Percentiles rank a stretch among this genome's conserved stretches.
Evolutionary conservation across 139 green algal species (phyloP).

Genomic region (Chlorella sp.): DNA sequence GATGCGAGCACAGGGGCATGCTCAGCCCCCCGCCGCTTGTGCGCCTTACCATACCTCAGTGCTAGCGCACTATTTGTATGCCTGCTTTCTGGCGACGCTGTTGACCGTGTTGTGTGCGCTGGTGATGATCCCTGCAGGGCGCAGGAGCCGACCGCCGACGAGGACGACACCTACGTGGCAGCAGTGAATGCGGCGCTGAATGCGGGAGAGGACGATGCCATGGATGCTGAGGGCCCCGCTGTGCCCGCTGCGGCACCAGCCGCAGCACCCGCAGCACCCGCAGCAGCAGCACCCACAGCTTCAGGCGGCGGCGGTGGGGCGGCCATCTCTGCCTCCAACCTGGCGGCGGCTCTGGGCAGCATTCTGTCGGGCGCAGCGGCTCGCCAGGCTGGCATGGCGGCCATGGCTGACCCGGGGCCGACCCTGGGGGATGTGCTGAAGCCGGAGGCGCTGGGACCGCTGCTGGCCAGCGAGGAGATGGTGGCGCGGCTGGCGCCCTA

Average conservation of each 20-base stretch:
- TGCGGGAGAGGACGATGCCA: background rate
- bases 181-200: conserved; percentile 46
- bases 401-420: conserved; percentile 45
- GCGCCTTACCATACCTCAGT: no score
- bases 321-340: background rate
- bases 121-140: background rate
- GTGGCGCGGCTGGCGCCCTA: conserved; percentile 51
- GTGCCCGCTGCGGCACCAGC: background rate
- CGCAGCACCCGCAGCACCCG: conserved; percentile 21
- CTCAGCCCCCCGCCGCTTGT: no score
- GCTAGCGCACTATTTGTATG: no score
- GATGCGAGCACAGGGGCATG: no score
- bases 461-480: conserved; percentile 56
- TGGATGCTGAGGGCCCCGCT: background rate
- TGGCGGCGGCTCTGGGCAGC: conserved; percentile 18
- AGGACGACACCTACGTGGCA: conserved; percentile 11
- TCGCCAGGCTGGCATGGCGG: background rate
- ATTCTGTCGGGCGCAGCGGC: conserved; percentile 18
- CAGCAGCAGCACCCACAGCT: conserved; percentile 4
- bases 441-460: conserved; percentile 59
- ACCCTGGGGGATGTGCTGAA: conserved; percentile 63
- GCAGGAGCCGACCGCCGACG: conserved; percentile 30
- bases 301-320: conserved; percentile 4
- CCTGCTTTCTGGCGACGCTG: no score
- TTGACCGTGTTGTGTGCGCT: no score